Evolutionary conservation across 2,329 filamentous ascomycete genomes (phyloP).

Genomic region (Nemania bipapillata): DNA sequence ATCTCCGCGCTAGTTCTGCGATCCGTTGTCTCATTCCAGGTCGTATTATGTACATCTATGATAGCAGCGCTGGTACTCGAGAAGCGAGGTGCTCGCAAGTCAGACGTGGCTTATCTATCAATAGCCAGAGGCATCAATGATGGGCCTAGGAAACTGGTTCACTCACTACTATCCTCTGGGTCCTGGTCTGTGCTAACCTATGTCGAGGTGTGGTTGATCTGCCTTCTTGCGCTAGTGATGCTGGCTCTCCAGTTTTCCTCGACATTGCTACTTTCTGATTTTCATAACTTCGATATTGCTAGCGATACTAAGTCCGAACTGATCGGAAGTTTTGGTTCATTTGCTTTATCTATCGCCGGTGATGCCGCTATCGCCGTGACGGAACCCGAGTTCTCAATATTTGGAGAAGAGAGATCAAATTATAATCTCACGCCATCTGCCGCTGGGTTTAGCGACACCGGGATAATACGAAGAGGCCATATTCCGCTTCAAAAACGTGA

Average conservation of each 20-base stretch:
- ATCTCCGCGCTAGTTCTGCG: slow-evolving; percentile 18
- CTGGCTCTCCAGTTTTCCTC: slow-evolving; percentile 31
- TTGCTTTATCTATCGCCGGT: no score
- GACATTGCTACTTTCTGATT: slow-evolving; percentile 30
- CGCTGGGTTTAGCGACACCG: slow-evolving; percentile 23
- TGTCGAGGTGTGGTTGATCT: slow-evolving; percentile 27
- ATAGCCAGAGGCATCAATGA: slow-evolving; percentile 32
- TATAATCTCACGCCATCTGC: background rate
- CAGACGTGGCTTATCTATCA: slow-evolving; percentile 30
- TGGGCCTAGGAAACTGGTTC: slow-evolving; percentile 26
- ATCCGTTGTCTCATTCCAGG: slow-evolving; percentile 21
- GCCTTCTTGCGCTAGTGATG: slow-evolving; percentile 11
- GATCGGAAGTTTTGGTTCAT: no score
- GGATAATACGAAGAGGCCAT: slow-evolving; percentile 3
- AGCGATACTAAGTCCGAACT: no score
- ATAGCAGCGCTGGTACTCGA: slow-evolving; percentile 32
- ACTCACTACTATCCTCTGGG: slow-evolving; percentile 20
- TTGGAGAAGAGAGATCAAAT: slow-evolving; percentile 14
- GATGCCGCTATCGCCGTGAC: no score
- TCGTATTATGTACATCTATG: slow-evolving; percentile 31
- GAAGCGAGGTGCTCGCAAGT: slow-evolving; percentile 25
- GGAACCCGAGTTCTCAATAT: slow-evolving; percentile 6
- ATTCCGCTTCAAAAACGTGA: slow-evolving; percentile 7
- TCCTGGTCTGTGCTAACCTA: slow-evolving; percentile 11
- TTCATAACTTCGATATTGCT: slow-evolving; percentile 25